Conservation (phyloP, 148 eudicot genomes). For the Chenopodium formosanum region DNA sequence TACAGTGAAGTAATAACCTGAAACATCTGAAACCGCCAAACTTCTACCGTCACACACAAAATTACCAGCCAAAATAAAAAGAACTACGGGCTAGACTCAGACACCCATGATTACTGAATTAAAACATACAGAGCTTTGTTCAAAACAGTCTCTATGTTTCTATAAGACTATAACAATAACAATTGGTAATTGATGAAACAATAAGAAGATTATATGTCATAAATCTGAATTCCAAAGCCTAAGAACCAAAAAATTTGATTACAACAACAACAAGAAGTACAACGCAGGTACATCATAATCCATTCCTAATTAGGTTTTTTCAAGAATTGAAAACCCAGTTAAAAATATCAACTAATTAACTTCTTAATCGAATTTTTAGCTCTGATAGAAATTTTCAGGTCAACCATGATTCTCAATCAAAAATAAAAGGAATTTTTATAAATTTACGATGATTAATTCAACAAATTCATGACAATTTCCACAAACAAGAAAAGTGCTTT, state of each 20-base stretch:
- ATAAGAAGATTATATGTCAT: neutral
- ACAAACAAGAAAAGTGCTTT: neutral
- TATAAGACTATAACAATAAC: too few relatives aligned
- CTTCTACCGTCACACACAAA: slow-evolving; percentile 34
- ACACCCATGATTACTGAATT: slow-evolving; percentile 42
- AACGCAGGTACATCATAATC: too few relatives aligned
- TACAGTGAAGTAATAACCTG: slow-evolving; percentile 17
- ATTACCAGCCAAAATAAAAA: slow-evolving; percentile 28
- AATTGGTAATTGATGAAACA: too few relatives aligned
- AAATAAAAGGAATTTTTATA: neutral
- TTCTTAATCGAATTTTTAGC: neutral
- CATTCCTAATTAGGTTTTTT: neutral
- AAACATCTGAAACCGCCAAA: slow-evolving; percentile 8
- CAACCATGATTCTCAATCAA: slow-evolving; percentile 8
- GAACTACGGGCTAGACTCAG: slow-evolving; percentile 32
- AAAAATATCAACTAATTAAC: neutral
- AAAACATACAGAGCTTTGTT: neutral
- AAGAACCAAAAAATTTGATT: neutral
- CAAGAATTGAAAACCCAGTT: neutral
- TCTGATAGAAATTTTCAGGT: neutral
- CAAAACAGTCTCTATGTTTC: neutral
- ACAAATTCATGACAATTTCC: neutral
- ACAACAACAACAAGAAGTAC: neutral
- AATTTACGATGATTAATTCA: neutral
- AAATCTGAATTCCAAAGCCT: neutral